Evolutionary conservation across 2,329 filamentous ascomycete genomes (phyloP).

Genomic region (Orbilia blumenaviensis): DNA sequence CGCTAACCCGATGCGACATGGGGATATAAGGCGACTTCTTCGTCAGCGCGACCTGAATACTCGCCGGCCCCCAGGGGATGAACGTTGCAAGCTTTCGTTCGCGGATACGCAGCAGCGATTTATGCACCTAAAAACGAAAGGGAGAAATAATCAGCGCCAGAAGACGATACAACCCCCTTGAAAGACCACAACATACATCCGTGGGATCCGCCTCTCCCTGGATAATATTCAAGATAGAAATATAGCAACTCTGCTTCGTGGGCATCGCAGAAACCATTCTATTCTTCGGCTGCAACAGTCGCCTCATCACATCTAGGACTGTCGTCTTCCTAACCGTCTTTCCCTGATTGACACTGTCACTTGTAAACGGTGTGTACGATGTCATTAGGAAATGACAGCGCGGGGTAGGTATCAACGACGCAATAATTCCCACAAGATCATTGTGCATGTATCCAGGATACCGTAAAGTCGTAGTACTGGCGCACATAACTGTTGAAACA

Average conservation of each 20-base stretch:
- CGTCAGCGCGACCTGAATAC: slow-evolving; percentile 94
- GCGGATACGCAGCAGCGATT: slow-evolving; percentile 93
- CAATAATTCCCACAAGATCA: slow-evolving; percentile 94
- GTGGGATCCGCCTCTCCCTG: slow-evolving; percentile 98
- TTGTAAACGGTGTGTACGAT: slow-evolving; percentile 96
- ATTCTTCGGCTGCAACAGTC: slow-evolving; percentile 95
- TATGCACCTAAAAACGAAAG: slow-evolving; percentile 73
- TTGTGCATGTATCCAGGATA: slow-evolving; percentile 99
- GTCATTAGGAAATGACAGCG: slow-evolving; percentile 99
- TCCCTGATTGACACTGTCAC: slow-evolving; percentile 93
- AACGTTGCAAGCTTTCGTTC: slow-evolving; percentile 94
- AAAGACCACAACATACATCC: slow-evolving; percentile 67
- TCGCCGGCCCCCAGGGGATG: slow-evolving; percentile 97
- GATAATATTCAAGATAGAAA: slow-evolving; percentile 98
- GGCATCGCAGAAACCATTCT: slow-evolving; percentile 97
- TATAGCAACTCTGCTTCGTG: slow-evolving; percentile 97
- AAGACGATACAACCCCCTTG: background rate
- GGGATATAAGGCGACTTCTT: slow-evolving; percentile 96
- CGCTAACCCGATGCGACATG: slow-evolving; percentile 92
- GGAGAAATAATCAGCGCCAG: background rate
- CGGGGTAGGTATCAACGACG: slow-evolving; percentile 93
- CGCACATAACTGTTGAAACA: slow-evolving; percentile 97
- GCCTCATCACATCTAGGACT: slow-evolving; percentile 95
- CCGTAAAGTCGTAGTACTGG: slow-evolving; percentile 91
- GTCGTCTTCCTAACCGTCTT: slow-evolving; percentile 99